These are phyloP conservation scores for Geranomyces michiganensis DNA, from an alignment of 192 early-diverging fungal genomes.

Conservation along the genomic window DNA sequence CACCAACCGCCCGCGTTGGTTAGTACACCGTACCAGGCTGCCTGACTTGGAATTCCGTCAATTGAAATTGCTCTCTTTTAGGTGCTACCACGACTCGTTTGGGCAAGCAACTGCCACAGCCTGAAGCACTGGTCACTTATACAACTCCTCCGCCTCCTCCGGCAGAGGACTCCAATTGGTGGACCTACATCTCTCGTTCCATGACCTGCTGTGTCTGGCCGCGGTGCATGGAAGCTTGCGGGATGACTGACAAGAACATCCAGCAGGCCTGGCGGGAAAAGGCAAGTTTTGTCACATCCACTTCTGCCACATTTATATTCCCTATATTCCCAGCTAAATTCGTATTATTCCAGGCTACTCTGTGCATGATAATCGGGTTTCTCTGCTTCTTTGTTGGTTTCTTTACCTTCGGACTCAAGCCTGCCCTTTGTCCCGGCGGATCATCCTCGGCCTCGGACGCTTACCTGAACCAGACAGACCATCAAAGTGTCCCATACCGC, in stretches of 20 bases:
- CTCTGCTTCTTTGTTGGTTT: slow-evolving; percentile 44
- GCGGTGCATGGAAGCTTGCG: slow-evolving; percentile 25
- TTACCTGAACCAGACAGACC: slow-evolving; percentile 39
- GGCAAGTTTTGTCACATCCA: too few species aligned
- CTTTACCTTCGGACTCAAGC: slow-evolving; percentile 50
- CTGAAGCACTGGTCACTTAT: slow-evolving; percentile 14
- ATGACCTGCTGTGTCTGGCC: slow-evolving; percentile 43
- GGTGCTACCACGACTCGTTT: slow-evolving; percentile 18
- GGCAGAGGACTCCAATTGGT: slow-evolving; percentile 40
- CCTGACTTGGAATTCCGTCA: too few species aligned
- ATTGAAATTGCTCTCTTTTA: background rate
- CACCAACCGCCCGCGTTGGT: slow-evolving; percentile 23
- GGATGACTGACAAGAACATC: slow-evolving; percentile 35
- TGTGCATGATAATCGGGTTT: slow-evolving; percentile 49
- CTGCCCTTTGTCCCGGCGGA: slow-evolving; percentile 40
- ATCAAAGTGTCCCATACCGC: slow-evolving; percentile 33
- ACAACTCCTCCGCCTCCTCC: background rate
- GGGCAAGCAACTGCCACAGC: background rate
- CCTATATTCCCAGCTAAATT: slow-evolving; percentile 7
- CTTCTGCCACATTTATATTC: too few species aligned
- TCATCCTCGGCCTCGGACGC: slow-evolving; percentile 10
- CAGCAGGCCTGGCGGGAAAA: slow-evolving; percentile 58
- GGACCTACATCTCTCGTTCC: slow-evolving; percentile 33
- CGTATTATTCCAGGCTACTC: slow-evolving; percentile 33
- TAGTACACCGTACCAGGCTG: background rate